Conservation (phyloP, 2,329 filamentous ascomycete species). For the Karstenula rhodostoma region DNA sequence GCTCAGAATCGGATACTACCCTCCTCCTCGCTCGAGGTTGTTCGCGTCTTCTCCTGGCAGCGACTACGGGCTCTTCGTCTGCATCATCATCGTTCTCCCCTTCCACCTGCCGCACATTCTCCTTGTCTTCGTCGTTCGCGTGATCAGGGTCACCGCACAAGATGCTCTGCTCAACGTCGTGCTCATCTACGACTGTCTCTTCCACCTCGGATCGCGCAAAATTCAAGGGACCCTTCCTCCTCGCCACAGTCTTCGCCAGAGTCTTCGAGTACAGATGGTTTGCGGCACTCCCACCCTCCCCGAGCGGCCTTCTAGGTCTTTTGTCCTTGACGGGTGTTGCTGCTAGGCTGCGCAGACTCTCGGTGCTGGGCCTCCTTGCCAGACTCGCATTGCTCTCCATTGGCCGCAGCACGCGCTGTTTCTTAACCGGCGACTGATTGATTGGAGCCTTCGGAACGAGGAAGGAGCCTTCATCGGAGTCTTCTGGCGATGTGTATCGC, state of each 20-base stretch:
- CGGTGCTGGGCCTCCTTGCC: conserved; percentile 36
- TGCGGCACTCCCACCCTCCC: conserved; percentile 15
- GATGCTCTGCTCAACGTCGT: conserved; percentile 42
- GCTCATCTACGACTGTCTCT: conserved; percentile 24
- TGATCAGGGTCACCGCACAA: conserved; percentile 40
- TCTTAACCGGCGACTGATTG: conserved; percentile 32
- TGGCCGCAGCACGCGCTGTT: conserved; percentile 44
- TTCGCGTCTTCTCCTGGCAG: conserved; percentile 26
- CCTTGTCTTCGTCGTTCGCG: conserved; percentile 14
- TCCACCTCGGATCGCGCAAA: conserved; percentile 14
- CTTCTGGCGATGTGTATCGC: conserved; percentile 31
- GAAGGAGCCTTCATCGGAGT: conserved; percentile 32
- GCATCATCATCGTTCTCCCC: conserved; percentile 27
- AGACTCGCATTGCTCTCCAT: conserved; percentile 43
- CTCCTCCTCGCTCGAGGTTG: conserved; percentile 26
- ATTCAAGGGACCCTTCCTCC: conserved; percentile 30
- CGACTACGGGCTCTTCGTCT: conserved; percentile 41
- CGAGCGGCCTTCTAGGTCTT: conserved; percentile 25
- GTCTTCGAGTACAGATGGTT: conserved; percentile 37
- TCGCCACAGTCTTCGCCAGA: conserved; percentile 38
- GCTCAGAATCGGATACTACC: conserved; percentile 35
- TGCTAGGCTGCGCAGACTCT: conserved; percentile 31
- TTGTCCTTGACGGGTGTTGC: conserved; percentile 35
- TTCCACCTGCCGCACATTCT: conserved; percentile 13
- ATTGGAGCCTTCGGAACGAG: conserved; percentile 30